These are phyloP conservation scores for Hippophae tibetana DNA, from an alignment of 306 rosid genomes.

Conservation along the genomic window DNA sequence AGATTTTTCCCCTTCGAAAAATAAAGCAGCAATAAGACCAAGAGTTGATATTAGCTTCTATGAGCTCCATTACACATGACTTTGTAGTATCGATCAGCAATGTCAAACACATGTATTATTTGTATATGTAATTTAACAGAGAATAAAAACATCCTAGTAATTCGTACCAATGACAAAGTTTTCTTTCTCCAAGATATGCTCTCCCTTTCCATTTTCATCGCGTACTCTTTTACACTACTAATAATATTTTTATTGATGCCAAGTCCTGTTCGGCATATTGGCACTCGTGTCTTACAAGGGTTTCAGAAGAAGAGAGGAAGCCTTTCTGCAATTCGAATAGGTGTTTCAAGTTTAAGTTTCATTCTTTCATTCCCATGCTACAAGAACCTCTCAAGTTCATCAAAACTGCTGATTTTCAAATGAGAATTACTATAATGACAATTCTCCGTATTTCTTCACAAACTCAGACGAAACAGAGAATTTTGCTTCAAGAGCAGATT, in stretches of 20 bases:
- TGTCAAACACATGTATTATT: constrained; percentile 14
- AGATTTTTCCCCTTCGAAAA: constrained; percentile 59
- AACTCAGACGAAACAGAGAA: constrained; percentile 37
- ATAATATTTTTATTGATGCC: constrained; percentile 48
- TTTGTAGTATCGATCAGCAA: constrained; percentile 71
- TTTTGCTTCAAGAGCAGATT: constrained; percentile 85
- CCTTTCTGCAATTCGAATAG: constrained; percentile 74
- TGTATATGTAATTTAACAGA: constrained; percentile 7
- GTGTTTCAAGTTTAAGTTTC: constrained; percentile 89
- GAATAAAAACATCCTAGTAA: constrained; percentile 5
- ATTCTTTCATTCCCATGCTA: constrained; percentile 76
- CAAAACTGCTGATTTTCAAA: constrained; percentile 47
- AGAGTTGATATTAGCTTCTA: constrained; percentile 75
- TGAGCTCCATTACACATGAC: constrained; percentile 56
- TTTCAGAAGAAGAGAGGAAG: constrained; percentile 55
- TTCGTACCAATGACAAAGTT: constrained; percentile 46
- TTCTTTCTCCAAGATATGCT: constrained; percentile 80
- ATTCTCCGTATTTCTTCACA: constrained; percentile 16
- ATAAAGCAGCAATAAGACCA: constrained; percentile 59
- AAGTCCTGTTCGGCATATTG: constrained; percentile 66
- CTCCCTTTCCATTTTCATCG: constrained; percentile 56
- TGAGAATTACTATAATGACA: constrained; percentile 15
- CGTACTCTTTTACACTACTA: constrained; percentile 49
- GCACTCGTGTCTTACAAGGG: constrained; percentile 64
- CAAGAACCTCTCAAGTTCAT: constrained; percentile 64